Evolutionary conservation across 179 eudicot species (phyloP), one percentile per base, ranked within the genome.

Genomic region (Heliamphora pulchella): DNA sequence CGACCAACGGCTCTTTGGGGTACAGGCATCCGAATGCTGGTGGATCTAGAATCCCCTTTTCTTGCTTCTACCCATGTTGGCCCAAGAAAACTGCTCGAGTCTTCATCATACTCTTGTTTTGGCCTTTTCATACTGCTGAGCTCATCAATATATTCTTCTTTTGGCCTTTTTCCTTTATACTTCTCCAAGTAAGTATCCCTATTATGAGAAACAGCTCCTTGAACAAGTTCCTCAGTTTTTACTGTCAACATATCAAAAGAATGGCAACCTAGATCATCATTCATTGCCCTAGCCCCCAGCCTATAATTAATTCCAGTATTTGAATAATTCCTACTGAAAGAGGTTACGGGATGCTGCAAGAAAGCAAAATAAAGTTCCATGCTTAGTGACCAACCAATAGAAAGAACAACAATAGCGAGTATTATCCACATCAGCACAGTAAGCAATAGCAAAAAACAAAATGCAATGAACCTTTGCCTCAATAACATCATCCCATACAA

Each of bases 81-180:
- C 46, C 84, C 85, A 71, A 75, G 22, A 76, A 67, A 74, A 77
- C 78, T 76, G 84, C 77, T 84, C n/a, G 84, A 84, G 41, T 79
- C 88, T 69, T 89, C 91, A 17, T 83, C 85, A 31, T 80, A 87
- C 81, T 92, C 97, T 88, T 89, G 86, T 83, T 96, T 94, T 77
- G 96, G 97, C 79, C 87, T 87, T 78, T 85, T 90, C 58, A 82
- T 78, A 76, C 68, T 73, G 63, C 20, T 76, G n/a, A 82, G 70
- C 69, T 89, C 90, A 22, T 87, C 91, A 47, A 61, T 51, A 62
- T 87, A 73, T 78, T 88, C 91, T 80, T 87, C 90, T 84, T 89
- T 88, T 58, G 94, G 96, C 79, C 80, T 85, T 84, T 91, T 87
- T 57, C 85, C 87, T 79, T 50, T 87, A 65, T 58, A 77, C 66